These are phyloP conservation scores for Xylariales sp. DNA, from an alignment of 2,329 filamentous ascomycete species.

Conservation along the genomic window DNA sequence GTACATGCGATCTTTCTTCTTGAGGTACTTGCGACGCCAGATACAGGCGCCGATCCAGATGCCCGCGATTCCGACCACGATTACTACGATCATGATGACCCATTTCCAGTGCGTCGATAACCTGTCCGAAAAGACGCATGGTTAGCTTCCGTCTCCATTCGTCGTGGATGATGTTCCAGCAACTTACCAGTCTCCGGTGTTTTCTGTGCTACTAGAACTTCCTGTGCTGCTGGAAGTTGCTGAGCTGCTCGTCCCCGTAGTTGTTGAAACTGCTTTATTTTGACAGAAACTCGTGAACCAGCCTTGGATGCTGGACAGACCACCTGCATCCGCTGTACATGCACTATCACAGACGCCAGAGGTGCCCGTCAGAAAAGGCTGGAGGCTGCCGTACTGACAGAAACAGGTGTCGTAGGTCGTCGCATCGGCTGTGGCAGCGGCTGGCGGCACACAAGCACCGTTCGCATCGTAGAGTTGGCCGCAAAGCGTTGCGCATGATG, in stretches of 20 bases:
- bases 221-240: slow-evolving; percentile 18
- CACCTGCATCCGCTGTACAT: slow-evolving; percentile 46
- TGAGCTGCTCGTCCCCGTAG: slow-evolving; percentile 21
- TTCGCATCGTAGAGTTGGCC: slow-evolving; percentile 65
- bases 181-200: slow-evolving; percentile 44
- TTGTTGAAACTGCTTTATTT: slow-evolving; percentile 32
- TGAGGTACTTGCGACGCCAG: slow-evolving; percentile 69
- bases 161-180: too few species aligned
- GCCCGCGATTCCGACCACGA: slow-evolving; percentile 62
- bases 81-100: slow-evolving; percentile 75
- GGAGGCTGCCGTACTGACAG: slow-evolving; percentile 60
- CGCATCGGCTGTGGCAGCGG: slow-evolving; percentile 40
- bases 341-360: slow-evolving; percentile 57
- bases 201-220: slow-evolving; percentile 9
- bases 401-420: slow-evolving; percentile 65
- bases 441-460: slow-evolving; percentile 62
- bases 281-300: slow-evolving; percentile 70
- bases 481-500: slow-evolving; percentile 57
- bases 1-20: slow-evolving; percentile 58
- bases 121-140: slow-evolving; percentile 38
- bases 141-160: slow-evolving; percentile 1
- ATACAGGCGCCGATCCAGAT: slow-evolving; percentile 65
- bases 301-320: slow-evolving; percentile 53
- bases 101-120: slow-evolving; percentile 68
- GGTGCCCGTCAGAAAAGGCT: slow-evolving; percentile 50